These are phyloP conservation scores for Manihot esculenta DNA, from an alignment of 441 rosid species.

Conservation along the genomic window DNA sequence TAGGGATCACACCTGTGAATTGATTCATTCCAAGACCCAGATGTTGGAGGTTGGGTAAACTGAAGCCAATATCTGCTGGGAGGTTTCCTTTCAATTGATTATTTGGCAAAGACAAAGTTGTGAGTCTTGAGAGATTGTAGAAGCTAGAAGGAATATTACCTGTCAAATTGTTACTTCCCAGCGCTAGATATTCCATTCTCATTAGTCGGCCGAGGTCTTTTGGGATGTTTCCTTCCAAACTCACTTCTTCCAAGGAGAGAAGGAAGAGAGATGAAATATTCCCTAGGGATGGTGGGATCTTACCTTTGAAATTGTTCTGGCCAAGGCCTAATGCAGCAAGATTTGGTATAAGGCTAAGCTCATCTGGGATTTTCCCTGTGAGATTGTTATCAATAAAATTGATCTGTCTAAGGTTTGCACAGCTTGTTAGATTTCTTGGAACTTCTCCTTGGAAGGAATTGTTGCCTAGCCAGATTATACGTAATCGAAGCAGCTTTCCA, in stretches of 20 bases:
- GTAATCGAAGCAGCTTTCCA: constrained; percentile 2
- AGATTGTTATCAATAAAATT: neutral
- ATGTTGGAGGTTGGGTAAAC: neutral
- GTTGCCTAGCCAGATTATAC: neutral
- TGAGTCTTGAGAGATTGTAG: neutral
- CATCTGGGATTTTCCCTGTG: neutral
- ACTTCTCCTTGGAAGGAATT: constrained; percentile 8
- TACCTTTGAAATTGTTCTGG: neutral
- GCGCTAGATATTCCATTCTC: neutral
- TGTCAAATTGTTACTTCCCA: neutral
- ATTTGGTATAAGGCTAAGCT: neutral
- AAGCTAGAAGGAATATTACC: neutral
- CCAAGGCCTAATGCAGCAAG: neutral
- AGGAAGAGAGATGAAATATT: neutral
- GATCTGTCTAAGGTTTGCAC: neutral
- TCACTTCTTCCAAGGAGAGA: neutral
- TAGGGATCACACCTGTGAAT: constrained; percentile 11
- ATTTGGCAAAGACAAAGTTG: neutral
- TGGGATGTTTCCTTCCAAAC: neutral
- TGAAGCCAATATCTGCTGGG: constrained; percentile 8
- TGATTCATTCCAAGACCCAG: neutral
- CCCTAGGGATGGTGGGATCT: neutral
- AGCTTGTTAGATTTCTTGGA: constrained; percentile 5
- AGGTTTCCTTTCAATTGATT: neutral
- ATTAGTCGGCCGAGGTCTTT: neutral